A percentile compares a stretch with the other conserved stretches of the same genome.
These are phyloP conservation scores for Aspergillus funiculosus DNA, from an alignment of 495 filamentous ascomycete species.

Conservation along the genomic window DNA sequence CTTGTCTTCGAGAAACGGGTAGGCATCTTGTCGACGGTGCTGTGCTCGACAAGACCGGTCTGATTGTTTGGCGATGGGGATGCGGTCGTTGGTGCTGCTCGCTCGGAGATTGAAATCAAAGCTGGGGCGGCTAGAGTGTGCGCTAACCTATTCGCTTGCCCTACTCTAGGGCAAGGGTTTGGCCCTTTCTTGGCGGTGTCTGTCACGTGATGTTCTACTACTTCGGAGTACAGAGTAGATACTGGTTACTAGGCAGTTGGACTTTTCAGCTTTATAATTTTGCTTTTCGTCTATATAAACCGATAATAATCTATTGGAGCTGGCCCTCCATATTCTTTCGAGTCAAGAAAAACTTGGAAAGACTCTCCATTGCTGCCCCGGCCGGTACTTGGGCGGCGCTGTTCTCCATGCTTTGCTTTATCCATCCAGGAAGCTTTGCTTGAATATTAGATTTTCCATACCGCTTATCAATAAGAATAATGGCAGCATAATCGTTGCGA, in stretches of 20 bases:
- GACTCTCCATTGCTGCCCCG: conserved; percentile 25
- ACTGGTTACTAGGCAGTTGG: too few species aligned
- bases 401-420: conserved; percentile 46
- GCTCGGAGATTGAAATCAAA: conserved; percentile 42
- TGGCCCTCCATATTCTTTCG: conserved; percentile 12
- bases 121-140: conserved; percentile 37
- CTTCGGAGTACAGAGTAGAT: too few species aligned
- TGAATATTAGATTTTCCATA: conserved; percentile 65
- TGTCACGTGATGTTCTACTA: conserved; percentile 14
- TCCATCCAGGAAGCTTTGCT: conserved; percentile 84
- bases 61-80: conserved; percentile 41
- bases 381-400: conserved; percentile 22
- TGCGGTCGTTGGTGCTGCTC: conserved; percentile 33
- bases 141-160: conserved; percentile 41
- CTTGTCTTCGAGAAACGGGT: conserved; percentile 75
- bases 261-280: too few species aligned
- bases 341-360: conserved; percentile 35
- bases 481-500: conserved; percentile 80
- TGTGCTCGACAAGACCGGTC: conserved; percentile 43
- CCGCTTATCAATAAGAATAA: conserved; percentile 75
- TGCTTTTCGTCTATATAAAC: too few species aligned
- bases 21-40: conserved; percentile 62
- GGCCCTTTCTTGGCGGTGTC: conserved; percentile 20
- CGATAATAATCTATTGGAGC: too few species aligned
- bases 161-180: conserved; percentile 27